Evolutionary conservation across 179 eudicot species (phyloP).

Genomic region (Beta corolliflora): DNA sequence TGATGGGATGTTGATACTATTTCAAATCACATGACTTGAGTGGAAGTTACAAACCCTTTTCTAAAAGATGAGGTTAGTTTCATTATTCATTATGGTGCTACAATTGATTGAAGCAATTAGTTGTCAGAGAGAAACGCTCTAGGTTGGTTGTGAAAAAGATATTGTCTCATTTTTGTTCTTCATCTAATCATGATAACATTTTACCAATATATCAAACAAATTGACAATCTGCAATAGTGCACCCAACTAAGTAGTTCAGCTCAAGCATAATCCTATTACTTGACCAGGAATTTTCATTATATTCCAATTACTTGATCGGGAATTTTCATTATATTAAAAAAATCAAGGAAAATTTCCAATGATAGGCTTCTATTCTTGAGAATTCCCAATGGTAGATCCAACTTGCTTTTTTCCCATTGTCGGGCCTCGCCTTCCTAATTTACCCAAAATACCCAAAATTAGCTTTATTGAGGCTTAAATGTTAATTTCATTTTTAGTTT

Average conservation of each 20-base stretch:
- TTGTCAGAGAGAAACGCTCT: slow-evolving; percentile 6
- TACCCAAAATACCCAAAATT: too few species aligned
- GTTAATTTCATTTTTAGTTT: too few species aligned
- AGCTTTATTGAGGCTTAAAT: too few species aligned
- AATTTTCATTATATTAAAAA: not conserved
- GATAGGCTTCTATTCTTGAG: too few species aligned
- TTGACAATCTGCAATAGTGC: slow-evolving; percentile 16
- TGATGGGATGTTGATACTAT: slow-evolving; percentile 12
- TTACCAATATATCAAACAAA: slow-evolving; percentile 7
- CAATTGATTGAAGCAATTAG: slow-evolving; percentile 9
- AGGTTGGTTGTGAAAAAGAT: slow-evolving; percentile 10
- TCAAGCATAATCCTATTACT: not conserved
- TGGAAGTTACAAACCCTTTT: slow-evolving; percentile 4
- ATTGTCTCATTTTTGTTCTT: not conserved
- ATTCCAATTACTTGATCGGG: not conserved
- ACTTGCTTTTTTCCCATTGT: too few species aligned
- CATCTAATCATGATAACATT: not conserved
- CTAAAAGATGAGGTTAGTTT: not conserved
- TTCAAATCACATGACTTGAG: slow-evolving; percentile 5
- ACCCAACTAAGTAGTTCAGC: not conserved
- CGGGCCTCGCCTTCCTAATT: too few species aligned
- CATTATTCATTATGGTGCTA: slow-evolving; percentile 1
- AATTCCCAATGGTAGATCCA: too few species aligned
- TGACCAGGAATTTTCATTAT: not conserved
- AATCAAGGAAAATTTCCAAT: too few species aligned